Evolutionary conservation across 2,329 filamentous ascomycete species (phyloP), one percentile per base, ranked within the genome.

Genomic region (Cryphonectria carpinicola): DNA sequence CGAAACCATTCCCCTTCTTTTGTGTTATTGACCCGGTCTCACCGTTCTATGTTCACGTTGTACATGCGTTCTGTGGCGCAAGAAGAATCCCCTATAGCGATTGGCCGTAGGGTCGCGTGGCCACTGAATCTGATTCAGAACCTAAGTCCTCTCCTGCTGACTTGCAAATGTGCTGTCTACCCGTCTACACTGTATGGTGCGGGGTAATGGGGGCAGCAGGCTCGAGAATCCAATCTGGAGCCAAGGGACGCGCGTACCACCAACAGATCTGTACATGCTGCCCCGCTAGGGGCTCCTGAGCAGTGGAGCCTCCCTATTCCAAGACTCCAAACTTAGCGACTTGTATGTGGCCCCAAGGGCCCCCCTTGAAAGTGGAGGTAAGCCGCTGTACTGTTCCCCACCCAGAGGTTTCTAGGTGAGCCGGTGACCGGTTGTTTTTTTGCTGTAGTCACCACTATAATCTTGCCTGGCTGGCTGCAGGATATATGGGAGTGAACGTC

Each of bases 241-340:
- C 25, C 25, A 58, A 58, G 54, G 58, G 58, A 61, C 58, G 58
- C 58, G 58, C 58, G 58, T 61, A 61, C 58, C 58, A 22, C 19
- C 10, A 39, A 61, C 17, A 35, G 58, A 37, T 22, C 58, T 32
- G 58, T 39, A 61, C 54, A 17, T 17, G 25, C 28, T 35, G 54
- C 54, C 54, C 54, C 54, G 25, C 25, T 19, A 1, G 22, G 54
- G 54, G 28, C 25, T 28, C 25, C 54, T 58, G 54, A 32, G 54
- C 7, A 35, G 58, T 61, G 58, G 58, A 39, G 58, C 58, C 58
- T 61, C 58, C 58, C 58, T 61, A 37, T 61, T 61, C 32, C 58
- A 39, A 14, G 54, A 35, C 54, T 58, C 54, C 54, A 58, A 58
- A 17, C n/a, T 56, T 58, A 35, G 25, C 8, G 54, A 32, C 54